phyloP scores from a whole-genome alignment of 1,284 basidiomycete species.

The Cutaneotrichosporon sp. region DNA sequence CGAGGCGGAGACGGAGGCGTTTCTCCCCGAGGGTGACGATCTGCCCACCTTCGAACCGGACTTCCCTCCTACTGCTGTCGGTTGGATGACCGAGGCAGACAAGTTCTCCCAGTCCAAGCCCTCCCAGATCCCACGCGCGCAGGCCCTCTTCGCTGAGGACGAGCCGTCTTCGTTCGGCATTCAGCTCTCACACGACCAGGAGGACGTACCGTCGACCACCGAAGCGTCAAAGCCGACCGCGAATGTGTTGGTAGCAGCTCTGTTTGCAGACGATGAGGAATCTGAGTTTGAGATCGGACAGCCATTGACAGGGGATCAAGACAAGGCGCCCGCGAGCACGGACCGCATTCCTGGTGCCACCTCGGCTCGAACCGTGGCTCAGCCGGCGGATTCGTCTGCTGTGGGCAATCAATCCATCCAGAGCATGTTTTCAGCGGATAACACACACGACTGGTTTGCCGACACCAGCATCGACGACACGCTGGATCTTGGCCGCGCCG shows the following conservation, averaged over 20 bases:
- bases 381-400: background rate
- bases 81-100: background rate
- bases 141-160: slow-evolving; percentile 10
- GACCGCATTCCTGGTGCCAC: slow-evolving; percentile 12
- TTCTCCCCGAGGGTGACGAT: slow-evolving; percentile 9
- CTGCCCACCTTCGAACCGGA: slow-evolving; percentile 1
- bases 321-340: background rate
- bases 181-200: slow-evolving; percentile 1
- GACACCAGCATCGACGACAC: slow-evolving; percentile 42
- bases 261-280: slow-evolving; percentile 25
- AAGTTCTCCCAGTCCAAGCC: background rate
- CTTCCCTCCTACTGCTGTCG: background rate
- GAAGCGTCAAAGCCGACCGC: background rate
- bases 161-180: slow-evolving; percentile 11
- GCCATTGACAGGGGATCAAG: background rate
- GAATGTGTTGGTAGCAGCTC: slow-evolving; percentile 15
- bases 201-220: background rate
- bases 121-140: background rate
- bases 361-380: slow-evolving; percentile 2
- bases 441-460: slow-evolving; percentile 39
- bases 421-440: slow-evolving; percentile 30
- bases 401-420: slow-evolving; percentile 29
- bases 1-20: slow-evolving; percentile 15
- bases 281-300: slow-evolving; percentile 21
- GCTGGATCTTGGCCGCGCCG: slow-evolving; percentile 22